Evolutionary conservation across 371 early-diverging fungal species (phyloP), one percentile per base, ranked within the genome.

Genomic region (Nematocida minor): DNA sequence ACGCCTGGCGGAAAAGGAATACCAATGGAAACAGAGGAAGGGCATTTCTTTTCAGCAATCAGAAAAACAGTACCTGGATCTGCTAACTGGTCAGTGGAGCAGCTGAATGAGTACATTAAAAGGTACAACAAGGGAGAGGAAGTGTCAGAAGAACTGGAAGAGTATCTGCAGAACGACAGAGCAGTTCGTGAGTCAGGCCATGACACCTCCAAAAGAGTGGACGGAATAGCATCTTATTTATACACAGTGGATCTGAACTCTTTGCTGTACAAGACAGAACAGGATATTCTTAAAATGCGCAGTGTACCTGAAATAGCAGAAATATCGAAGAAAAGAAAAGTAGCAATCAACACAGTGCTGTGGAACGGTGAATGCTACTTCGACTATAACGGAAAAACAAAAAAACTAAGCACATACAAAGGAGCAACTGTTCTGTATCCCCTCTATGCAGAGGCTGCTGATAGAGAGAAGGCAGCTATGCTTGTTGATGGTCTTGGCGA

Each of bases 161-260:
- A 85, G 14, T 85, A 85, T 48, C 54, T 66, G 0, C 69, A 62
- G 0, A 68, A 71, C 31, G 48, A 54, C 86, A 84, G 42, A 31
- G 66, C 92, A 0, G 92, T 89, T 18, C 91, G 93, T 1, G 93
- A 94, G 82, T 87, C 89, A n/a, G 94, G 94, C 3, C 91, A 91
- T 90, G 93, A 93, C 82, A 92, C 88, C 79, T 88, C 89, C 18
- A 86, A 89, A 2, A 87, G 93, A 38, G 90, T 91, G 89, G 84
- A 89, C 3, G 60, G 54, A 2, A 36, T 70, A 20, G 82, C 36
- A 48, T 34, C 44, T 1, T 25, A 79, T 29, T 18, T 77, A 2
- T 54, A 60, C 32, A 80, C 77, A 6, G 88, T 91, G 7, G 93
- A 93, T 62, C 88, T 94, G 2, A 94, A 94, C 84, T 86, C 90